phyloP scores from a whole-genome alignment of 495 filamentous ascomycete genomes.

The Lasiosphaeris hirsuta region DNA sequence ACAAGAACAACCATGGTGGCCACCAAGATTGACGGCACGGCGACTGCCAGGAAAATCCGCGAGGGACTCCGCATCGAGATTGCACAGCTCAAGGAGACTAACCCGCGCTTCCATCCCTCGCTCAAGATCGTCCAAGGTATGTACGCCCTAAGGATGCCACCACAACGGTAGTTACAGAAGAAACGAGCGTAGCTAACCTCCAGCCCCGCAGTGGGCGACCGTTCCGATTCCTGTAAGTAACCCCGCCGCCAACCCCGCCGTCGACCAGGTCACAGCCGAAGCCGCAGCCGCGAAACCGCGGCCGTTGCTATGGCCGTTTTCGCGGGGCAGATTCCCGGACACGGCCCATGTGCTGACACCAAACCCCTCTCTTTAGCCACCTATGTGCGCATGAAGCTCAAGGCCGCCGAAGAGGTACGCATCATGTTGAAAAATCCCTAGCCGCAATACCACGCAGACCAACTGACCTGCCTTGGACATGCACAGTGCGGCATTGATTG shows the following conservation, averaged over 20 bases:
- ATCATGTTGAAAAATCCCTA: slow-evolving; percentile 10
- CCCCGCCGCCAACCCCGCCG: slow-evolving; percentile 11
- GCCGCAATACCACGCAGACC: background rate
- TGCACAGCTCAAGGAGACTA: slow-evolving; percentile 69
- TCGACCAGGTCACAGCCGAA: slow-evolving; percentile 5
- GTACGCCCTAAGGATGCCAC: slow-evolving; percentile 28
- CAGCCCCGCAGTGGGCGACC: slow-evolving; percentile 64
- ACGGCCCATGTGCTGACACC: too few species aligned
- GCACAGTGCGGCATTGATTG: slow-evolving; percentile 80
- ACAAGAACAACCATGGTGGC: slow-evolving; percentile 66
- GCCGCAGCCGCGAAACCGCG: slow-evolving; percentile 24
- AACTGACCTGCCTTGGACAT: slow-evolving; percentile 2
- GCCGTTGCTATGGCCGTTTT: background rate
- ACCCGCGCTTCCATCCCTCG: slow-evolving; percentile 82
- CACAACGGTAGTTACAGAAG: background rate
- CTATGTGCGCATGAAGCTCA: slow-evolving; percentile 99
- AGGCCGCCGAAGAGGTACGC: slow-evolving; percentile 93
- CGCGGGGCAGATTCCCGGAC: too few species aligned
- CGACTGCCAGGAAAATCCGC: slow-evolving; percentile 86
- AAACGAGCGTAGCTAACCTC: slow-evolving; percentile 12
- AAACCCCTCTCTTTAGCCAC: slow-evolving; percentile 56
- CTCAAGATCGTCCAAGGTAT: slow-evolving; percentile 91
- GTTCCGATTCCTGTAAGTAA: slow-evolving; percentile 84
- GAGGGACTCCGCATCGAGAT: slow-evolving; percentile 76
- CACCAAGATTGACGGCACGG: slow-evolving; percentile 91